Percentiles rank a stretch among this genome's conserved stretches.
These are phyloP conservation scores for Chlorella ohadii DNA, from an alignment of 139 green algal species.

Conservation along the genomic window DNA sequence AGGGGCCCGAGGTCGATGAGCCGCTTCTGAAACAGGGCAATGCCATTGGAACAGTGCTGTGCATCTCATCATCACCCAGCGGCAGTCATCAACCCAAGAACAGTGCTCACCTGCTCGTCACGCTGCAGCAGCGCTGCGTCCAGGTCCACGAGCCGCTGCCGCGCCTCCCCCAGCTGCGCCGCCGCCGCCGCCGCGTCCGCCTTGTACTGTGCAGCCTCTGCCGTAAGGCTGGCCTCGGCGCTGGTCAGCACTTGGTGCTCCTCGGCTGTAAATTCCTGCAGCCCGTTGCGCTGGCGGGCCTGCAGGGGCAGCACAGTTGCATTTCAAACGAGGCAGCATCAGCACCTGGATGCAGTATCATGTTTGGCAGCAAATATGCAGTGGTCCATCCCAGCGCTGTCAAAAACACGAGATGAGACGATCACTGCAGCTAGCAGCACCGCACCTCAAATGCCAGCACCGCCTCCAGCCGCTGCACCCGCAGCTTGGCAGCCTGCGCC, in stretches of 20 bases:
- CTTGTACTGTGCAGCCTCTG: not conserved
- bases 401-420: not conserved
- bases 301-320: not conserved
- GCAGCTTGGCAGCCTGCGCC: not conserved
- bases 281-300: not conserved
- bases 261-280: conserved; percentile 1
- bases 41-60: too few species aligned
- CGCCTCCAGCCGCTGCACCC: not conserved
- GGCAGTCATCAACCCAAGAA: too few species aligned
- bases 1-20: too few species aligned
- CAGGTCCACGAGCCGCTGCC: conserved; percentile 29
- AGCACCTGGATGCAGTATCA: too few species aligned
- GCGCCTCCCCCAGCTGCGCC: conserved; percentile 33
- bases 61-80: too few species aligned
- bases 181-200: not conserved
- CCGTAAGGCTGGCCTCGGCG: not conserved
- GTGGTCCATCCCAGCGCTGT: too few species aligned
- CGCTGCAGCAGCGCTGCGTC: conserved; percentile 37
- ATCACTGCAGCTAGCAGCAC: not conserved
- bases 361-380: too few species aligned
- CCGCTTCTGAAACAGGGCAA: too few species aligned
- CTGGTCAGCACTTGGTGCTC: conserved; percentile 9
- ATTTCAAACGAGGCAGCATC: not conserved
- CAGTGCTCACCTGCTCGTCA: conserved; percentile 10
- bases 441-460: conserved; percentile 10